Percentiles rank a stretch among this genome's conserved stretches.
Evolutionary conservation across 768 basidiomycete species (phyloP).

Genomic region (Melanogaster broomeanus): DNA sequence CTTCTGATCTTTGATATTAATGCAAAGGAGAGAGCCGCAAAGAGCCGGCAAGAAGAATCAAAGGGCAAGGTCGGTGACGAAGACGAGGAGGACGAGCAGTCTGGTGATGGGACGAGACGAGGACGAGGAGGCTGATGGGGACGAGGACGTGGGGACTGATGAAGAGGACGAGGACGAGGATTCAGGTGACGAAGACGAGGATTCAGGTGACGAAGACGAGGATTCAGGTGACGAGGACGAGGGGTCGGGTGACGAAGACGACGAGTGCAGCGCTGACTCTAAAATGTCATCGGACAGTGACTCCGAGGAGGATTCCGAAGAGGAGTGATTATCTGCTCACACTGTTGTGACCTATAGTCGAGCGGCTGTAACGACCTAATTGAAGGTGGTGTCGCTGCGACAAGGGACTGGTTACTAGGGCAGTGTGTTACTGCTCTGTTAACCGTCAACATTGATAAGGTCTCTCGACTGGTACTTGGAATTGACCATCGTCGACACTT

Average conservation of each 20-base stretch:
- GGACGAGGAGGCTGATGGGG: no score
- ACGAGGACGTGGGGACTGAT: no score
- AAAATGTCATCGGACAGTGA: background rate
- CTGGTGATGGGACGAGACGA: no score
- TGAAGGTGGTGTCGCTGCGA: no score
- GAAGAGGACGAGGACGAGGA: background rate
- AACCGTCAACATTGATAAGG: no score
- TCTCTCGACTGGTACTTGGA: no score
- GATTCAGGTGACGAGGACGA: no score
- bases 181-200: background rate
- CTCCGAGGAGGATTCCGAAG: background rate
- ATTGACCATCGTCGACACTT: no score
- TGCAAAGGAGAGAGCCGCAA: background rate
- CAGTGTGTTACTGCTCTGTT: no score
- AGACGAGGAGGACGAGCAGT: no score
- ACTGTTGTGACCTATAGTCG: background rate
- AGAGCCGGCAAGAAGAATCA: background rate
- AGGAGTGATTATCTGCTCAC: background rate
- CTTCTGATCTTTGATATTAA: background rate
- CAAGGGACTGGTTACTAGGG: no score
- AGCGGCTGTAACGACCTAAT: background rate
- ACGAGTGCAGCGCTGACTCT: background rate
- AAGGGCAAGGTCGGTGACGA: background rate
- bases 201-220: background rate
- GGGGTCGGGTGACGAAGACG: no score